A percentile compares a stretch with the other conserved stretches of the same genome.
These are phyloP conservation scores for Pleurotus giganteus DNA, from an alignment of 768 basidiomycete species.

Conservation along the genomic window DNA sequence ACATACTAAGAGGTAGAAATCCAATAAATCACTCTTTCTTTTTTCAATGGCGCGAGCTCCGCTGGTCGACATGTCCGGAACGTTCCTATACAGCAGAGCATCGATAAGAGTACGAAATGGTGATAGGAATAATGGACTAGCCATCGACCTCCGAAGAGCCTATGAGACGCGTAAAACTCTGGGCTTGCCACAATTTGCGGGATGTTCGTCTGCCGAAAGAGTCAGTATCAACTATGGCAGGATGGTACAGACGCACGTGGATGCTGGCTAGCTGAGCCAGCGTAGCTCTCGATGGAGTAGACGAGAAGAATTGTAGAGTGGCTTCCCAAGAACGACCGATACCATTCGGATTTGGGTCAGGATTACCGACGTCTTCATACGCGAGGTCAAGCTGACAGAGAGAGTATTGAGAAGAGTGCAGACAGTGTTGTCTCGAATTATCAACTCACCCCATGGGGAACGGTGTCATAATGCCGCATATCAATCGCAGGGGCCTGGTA, in stretches of 20 bases:
- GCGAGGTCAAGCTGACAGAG: conserved; percentile 29
- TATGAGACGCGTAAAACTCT: conserved; percentile 32
- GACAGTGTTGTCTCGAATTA: background rate
- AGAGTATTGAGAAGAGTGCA: background rate
- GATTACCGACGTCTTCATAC: conserved; percentile 38
- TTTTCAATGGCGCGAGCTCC: conserved; percentile 32
- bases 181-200: conserved; percentile 34
- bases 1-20: conserved; percentile 33
- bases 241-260: conserved; percentile 20
- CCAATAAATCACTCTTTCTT: conserved; percentile 31
- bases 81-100: conserved; percentile 19
- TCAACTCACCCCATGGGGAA: conserved; percentile 31
- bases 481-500: conserved; percentile 31
- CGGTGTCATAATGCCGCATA: conserved; percentile 37
- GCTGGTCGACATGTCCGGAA: conserved; percentile 29
- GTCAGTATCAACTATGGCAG: background rate
- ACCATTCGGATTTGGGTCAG: conserved; percentile 33
- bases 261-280: conserved; percentile 28
- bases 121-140: background rate
- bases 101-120: background rate
- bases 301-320: conserved; percentile 30
- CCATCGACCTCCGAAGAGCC: conserved; percentile 37
- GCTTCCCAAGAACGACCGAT: conserved; percentile 36
- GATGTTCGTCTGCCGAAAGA: conserved; percentile 20
- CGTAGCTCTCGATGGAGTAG: conserved; percentile 28